Evolutionary conservation across 805 yeast genomes (phyloP), one percentile per base, ranked within the genome.

Genomic region (Cyberlindnera petersonii): DNA sequence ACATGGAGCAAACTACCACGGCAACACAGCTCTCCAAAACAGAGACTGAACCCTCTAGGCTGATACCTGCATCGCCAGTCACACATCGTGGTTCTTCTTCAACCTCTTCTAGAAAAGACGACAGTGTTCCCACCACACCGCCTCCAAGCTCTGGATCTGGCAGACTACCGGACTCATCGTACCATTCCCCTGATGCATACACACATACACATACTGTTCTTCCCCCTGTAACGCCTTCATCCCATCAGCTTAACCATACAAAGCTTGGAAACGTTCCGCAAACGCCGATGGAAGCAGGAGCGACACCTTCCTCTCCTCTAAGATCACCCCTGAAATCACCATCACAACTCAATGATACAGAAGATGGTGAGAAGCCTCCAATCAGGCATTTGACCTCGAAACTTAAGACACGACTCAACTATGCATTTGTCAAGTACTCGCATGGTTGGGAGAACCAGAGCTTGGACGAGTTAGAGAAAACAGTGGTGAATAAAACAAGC

Each of bases 371-470:
- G 10, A 56, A 50, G 24, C 65, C 65, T 27, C 70, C 71, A 9
- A 66, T 66, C 11, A 55, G 69, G 35, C 65, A 64, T 33, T 59
- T 67, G 15, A 66, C 72, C 1, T 58, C 63, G 17, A 62, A 61
- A 40, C 51, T 68, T 28, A 64, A 63, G 40, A 64, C 70, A 11
- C 53, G 71, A 39, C 48, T 68, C 13, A 65, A 63, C 39, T 65
- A 66, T 48, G 72, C 72, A 2, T 58, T 64, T 45, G 63, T 65
- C 9, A 66, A 65, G 46, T 52, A 63, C 37, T 65, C 65, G 36
- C 43, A 56, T 14, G 60, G 61, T 4, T 55, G 59, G 60, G 40
- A 52, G 9, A 50, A 54, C 35, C 58, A 57, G 32, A 52, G 58
- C 4, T 31, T 56, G 13, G 60, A 53, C 31, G 59, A 56, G 24